Evolutionary conservation across 2,329 filamentous ascomycete genomes (phyloP).

Genomic region (Botryotinia narcissicola): DNA sequence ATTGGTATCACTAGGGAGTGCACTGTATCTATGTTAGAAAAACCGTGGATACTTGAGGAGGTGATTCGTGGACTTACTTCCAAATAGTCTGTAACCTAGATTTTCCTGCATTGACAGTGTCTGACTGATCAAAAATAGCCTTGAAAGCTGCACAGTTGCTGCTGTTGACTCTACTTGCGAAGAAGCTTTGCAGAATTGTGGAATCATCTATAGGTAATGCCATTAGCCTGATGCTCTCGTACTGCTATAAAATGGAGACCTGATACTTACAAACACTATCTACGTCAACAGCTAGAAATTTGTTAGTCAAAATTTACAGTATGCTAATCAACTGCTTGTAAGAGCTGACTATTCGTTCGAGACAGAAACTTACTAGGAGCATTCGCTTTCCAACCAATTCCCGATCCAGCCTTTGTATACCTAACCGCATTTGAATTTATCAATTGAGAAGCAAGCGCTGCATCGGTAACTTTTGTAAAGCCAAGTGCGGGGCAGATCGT

Average conservation of each 20-base stretch:
- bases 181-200: slow-evolving; percentile 6
- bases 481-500: slow-evolving; percentile 2
- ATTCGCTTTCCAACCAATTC: not conserved
- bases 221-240: not conserved
- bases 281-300: not conserved
- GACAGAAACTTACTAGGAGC: not conserved
- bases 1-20: slow-evolving; percentile 13
- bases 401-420: not conserved
- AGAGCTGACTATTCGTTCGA: not conserved
- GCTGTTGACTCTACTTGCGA: not conserved
- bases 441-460: not conserved
- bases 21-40: not conserved
- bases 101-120: not conserved
- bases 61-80: not conserved
- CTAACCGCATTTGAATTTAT: slow-evolving; percentile 4
- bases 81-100: slow-evolving; percentile 8
- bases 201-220: not conserved
- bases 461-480: not conserved
- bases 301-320: not conserved
- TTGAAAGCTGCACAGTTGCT: slow-evolving; percentile 14
- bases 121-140: slow-evolving; percentile 7
- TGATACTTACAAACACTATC: slow-evolving; percentile 6
- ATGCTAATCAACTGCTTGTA: too few species aligned
- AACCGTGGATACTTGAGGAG: not conserved
- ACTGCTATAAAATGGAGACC: not conserved